These are phyloP conservation scores for Hortaea werneckii DNA, from an alignment of 2,329 filamentous ascomycete species.

Conservation along the genomic window DNA sequence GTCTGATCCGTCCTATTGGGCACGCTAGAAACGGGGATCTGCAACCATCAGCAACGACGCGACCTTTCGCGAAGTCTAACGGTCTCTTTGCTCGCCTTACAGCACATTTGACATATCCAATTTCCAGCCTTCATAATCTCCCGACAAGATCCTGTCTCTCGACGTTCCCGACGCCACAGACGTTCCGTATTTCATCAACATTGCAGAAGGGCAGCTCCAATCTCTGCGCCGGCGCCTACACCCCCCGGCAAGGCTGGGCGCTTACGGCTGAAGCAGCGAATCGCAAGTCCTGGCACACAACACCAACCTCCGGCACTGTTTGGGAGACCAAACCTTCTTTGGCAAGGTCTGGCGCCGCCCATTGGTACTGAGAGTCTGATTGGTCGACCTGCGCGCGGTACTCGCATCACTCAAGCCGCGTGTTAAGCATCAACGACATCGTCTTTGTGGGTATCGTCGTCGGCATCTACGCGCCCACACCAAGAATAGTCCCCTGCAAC, in stretches of 20 bases:
- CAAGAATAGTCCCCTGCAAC: slow-evolving; percentile 17
- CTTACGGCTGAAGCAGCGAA: slow-evolving; percentile 3
- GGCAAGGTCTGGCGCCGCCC: not conserved
- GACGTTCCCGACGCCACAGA: no score
- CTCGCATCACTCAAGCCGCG: not conserved
- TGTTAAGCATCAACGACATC: not conserved
- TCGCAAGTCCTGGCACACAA: not conserved
- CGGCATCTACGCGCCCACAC: slow-evolving; percentile 16
- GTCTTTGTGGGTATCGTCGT: not conserved
- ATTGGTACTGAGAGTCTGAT: not conserved
- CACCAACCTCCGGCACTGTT: slow-evolving; percentile 1
- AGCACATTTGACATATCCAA: no score
- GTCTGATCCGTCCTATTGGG: not conserved
- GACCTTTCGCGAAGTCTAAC: no score
- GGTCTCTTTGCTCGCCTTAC: no score
- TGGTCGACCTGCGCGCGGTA: not conserved
- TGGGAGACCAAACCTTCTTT: not conserved
- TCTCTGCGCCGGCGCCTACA: not conserved
- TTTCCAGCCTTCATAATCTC: no score
- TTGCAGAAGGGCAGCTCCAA: not conserved
- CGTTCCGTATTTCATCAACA: no score
- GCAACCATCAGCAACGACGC: not conserved
- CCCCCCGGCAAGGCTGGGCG: not conserved
- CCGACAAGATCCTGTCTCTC: no score
- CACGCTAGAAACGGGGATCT: not conserved